phyloP scores from a whole-genome alignment of 2,329 filamentous ascomycete genomes.

The Epichloe baconii region DNA sequence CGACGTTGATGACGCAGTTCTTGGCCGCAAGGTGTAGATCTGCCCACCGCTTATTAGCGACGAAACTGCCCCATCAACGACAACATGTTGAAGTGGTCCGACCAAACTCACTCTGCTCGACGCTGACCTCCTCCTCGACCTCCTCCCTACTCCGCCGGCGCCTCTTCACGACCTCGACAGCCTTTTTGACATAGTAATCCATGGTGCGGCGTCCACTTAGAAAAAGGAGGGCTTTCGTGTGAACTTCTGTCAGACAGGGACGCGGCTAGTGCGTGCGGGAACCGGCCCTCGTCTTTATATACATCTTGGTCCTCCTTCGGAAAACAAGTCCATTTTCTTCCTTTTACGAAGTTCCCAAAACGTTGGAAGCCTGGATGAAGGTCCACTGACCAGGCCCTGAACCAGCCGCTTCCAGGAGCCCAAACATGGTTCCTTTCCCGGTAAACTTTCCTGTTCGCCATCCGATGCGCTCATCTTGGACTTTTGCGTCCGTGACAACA shows the following conservation, averaged over 20 bases:
- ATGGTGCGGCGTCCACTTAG: not conserved
- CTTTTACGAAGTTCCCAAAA: not conserved
- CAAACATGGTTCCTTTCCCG: not conserved
- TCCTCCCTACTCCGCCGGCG: slow-evolving; percentile 1
- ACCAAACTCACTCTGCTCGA: not conserved
- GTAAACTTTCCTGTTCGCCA: not conserved
- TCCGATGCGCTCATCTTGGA: not conserved
- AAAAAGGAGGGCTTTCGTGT: too few relatives aligned
- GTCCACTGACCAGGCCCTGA: too few relatives aligned
- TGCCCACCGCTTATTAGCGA: not conserved
- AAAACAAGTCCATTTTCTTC: not conserved
- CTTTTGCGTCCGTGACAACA: not conserved
- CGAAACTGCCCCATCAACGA: too few relatives aligned
- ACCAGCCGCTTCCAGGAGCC: not conserved
- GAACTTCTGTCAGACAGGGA: too few relatives aligned
- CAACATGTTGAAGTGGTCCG: too few relatives aligned
- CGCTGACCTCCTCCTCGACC: not conserved
- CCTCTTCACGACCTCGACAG: slow-evolving; percentile 3
- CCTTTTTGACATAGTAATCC: slow-evolving; percentile 3
- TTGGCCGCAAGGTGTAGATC: slow-evolving; percentile 2
- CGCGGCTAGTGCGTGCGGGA: too few relatives aligned
- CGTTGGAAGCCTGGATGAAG: not conserved
- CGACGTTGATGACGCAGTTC: slow-evolving; percentile 1
- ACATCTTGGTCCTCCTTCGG: too few relatives aligned
- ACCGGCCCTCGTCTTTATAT: too few relatives aligned